A percentile compares a stretch with the other conserved stretches of the same genome.
Evolutionary conservation across 345 rosid genomes (phyloP).

Genomic region (Eucalyptus tenuipes): DNA sequence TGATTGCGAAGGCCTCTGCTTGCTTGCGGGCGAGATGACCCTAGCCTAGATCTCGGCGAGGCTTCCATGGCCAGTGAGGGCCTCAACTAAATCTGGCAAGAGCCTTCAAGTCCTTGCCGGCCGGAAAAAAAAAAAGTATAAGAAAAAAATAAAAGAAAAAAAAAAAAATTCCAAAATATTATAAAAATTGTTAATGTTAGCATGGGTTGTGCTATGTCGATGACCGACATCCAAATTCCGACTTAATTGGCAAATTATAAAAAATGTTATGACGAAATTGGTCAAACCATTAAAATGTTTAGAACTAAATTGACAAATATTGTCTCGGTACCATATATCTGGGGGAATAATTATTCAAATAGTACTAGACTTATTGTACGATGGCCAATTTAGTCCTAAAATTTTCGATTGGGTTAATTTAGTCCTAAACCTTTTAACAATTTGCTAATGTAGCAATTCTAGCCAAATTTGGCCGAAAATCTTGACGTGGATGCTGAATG

Average conservation of each 20-base stretch:
- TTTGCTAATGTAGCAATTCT: background rate
- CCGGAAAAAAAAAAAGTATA: too few relatives aligned
- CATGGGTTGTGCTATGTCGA: too few relatives aligned
- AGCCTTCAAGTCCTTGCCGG: too few relatives aligned
- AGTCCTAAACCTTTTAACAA: background rate
- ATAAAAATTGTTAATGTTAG: background rate
- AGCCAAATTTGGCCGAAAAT: background rate
- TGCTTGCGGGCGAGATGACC: accelerated
- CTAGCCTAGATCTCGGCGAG: accelerated
- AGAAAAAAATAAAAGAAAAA: too few relatives aligned
- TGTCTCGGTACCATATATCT: background rate
- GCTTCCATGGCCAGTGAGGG: too few relatives aligned
- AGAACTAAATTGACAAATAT: background rate
- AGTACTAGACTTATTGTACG: background rate
- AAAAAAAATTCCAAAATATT: accelerated
- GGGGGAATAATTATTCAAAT: background rate
- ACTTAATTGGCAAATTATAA: background rate
- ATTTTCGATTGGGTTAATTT: accelerated
- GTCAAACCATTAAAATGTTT: too few relatives aligned
- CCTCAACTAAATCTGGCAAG: too few relatives aligned
- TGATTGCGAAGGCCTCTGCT: too few relatives aligned
- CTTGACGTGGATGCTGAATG: accelerated
- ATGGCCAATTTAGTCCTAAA: accelerated
- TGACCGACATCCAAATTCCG: accelerated
- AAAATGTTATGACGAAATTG: background rate